Conservation (phyloP, 1,284 basidiomycete genomes). For the Bjerkandera adusta region DNA sequence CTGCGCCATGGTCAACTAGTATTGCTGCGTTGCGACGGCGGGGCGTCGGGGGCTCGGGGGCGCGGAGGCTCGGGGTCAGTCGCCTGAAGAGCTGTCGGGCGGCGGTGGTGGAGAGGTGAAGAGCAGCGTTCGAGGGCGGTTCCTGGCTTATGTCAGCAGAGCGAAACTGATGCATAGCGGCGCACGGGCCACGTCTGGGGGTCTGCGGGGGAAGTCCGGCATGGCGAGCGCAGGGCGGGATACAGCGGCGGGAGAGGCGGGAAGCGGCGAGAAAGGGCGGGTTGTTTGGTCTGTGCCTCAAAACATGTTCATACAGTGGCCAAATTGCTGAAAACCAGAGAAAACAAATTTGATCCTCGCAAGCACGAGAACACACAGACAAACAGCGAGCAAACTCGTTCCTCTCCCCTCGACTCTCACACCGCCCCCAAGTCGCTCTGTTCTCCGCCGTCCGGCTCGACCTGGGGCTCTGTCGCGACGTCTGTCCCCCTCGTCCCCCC, state of each 20-base stretch:
- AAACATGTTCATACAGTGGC: slow-evolving; percentile 59
- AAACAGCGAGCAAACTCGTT: too few relatives aligned
- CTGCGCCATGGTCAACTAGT: slow-evolving; percentile 32
- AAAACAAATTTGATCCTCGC: slow-evolving; percentile 58
- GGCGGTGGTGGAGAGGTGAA: slow-evolving; percentile 9
- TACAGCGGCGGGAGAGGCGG: slow-evolving; percentile 17
- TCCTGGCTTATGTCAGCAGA: slow-evolving; percentile 34
- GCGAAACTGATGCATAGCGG: slow-evolving; percentile 26
- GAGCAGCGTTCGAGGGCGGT: slow-evolving; percentile 19
- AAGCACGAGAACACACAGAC: slow-evolving; percentile 61
- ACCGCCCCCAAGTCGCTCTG: too few relatives aligned
- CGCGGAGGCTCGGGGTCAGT: slow-evolving; percentile 8
- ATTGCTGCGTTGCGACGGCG: slow-evolving; percentile 3
- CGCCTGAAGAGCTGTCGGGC: slow-evolving; percentile 15
- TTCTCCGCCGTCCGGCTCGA: neutral
- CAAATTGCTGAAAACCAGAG: slow-evolving; percentile 71
- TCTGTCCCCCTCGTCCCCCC: too few relatives aligned
- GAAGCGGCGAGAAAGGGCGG: slow-evolving; percentile 20
- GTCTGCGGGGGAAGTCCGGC: slow-evolving; percentile 8
- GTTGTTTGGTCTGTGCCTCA: slow-evolving; percentile 34
- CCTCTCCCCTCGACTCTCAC: too few relatives aligned
- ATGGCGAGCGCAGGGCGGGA: slow-evolving; percentile 13
- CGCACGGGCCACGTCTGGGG: slow-evolving; percentile 32
- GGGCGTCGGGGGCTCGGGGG: slow-evolving; percentile 2
- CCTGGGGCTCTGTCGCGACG: neutral